Base-by-base conservation (phyloP, 768 basidiomycete species). In the Amanita pallidorosea region DNA sequence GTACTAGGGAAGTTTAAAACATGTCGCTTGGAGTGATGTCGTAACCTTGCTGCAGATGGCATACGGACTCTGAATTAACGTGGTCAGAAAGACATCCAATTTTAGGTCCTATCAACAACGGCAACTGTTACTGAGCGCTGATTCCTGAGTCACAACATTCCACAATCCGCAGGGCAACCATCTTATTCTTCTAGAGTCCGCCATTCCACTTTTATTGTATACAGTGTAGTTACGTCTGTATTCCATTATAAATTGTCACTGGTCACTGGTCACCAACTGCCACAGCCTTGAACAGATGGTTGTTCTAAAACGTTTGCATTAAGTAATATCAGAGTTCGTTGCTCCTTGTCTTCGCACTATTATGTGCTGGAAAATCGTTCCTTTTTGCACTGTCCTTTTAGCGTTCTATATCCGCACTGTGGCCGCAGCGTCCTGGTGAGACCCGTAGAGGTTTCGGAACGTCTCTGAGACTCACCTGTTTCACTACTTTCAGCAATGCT, bases 401-500 rank as follows among this genome's bases (percentile, higher is more conserved):
- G 37, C 34, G 23, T 20, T 23, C n/a, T 44, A 45, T 20, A 31
- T 51, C 18, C 42, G 35, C 40, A 36, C 31, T 27, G 31, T 33
- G 29, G 34, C 40, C 20, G 50, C 50, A 3, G 29, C 40, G 5
- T 23, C 42, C 17, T 51, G 50, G 50, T 51, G 18, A 42, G 49
- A 29, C 7, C 25, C 2, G 18, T 9, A 27, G 20, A 31, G 27
- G n/a, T 44, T 15, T 43, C 22, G 13, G 18, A 4, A 8, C 18
- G 2, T 31, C 31, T 31, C 31, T 2, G 17, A 15, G 34, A 22
- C 33, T 51, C 34, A 45, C 29, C 6, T 15, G 18, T 3, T 12
- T 31, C 11, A 12, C 40, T 35, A 9, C 22, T 47, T 12, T 46
- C 52, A 76, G 76, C 59, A 75, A 74, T 56, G 63, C 62, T 13